A percentile compares a stretch with the other conserved stretches of the same genome.
Evolutionary conservation across 345 rosid species (phyloP).

Genomic region (Populus alba): DNA sequence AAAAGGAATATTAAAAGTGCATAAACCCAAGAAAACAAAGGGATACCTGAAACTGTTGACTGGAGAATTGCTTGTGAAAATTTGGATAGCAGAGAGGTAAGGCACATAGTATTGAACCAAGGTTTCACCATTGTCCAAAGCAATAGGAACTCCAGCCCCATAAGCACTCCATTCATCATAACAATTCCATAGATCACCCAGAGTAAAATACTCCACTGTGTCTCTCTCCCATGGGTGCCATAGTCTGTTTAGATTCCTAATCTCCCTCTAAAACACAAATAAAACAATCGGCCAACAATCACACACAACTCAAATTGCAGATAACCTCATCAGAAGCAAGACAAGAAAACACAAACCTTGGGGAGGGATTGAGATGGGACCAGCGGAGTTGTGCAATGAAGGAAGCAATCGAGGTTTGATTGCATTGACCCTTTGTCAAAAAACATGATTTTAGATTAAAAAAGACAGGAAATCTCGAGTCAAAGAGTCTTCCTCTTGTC

Average conservation of each 20-base stretch:
- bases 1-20: not conserved
- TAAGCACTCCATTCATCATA: slow-evolving; percentile 99
- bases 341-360: slow-evolving; percentile 47
- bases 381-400: slow-evolving; percentile 72
- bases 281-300: not conserved
- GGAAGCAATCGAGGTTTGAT: slow-evolving; percentile 86
- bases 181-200: slow-evolving; percentile 82
- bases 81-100: slow-evolving; percentile 93
- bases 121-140: slow-evolving; percentile 59
- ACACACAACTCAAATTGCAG: not conserved
- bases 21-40: not conserved
- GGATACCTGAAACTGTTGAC: slow-evolving; percentile 65
- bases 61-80: slow-evolving; percentile 74
- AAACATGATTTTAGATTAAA: slow-evolving; percentile 46
- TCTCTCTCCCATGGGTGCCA: slow-evolving; percentile 98
- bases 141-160: slow-evolving; percentile 95
- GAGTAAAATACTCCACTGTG: slow-evolving; percentile 72
- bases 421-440: slow-evolving; percentile 55
- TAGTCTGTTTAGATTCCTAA: slow-evolving; percentile 70
- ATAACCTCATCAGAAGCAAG: not conserved
- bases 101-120: slow-evolving; percentile 96
- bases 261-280: slow-evolving; percentile 56
- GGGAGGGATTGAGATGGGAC: slow-evolving; percentile 80
- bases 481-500: slow-evolving; percentile 19
- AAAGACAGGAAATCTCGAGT: not conserved